A percentile compares a stretch with the other conserved stretches of the same genome.
phyloP scores from a whole-genome alignment of 768 basidiomycete species.

The Dendrothele bispora region DNA sequence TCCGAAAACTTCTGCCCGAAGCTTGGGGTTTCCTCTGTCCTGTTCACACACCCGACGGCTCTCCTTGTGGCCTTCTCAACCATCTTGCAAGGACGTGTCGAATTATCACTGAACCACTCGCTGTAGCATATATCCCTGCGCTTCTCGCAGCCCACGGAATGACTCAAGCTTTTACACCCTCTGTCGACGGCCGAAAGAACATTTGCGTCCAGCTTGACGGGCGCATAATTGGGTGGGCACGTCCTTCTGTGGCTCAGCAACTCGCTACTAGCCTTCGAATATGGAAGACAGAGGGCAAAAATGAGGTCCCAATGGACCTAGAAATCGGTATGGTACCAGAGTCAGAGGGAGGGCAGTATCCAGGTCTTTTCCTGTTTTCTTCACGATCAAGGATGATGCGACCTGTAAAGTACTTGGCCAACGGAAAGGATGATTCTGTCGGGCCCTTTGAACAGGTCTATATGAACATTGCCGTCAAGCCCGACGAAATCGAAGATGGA shows the following conservation, averaged over 20 bases:
- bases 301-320: constrained; percentile 86
- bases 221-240: constrained; percentile 91
- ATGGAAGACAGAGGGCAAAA: constrained; percentile 90
- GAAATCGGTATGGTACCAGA: constrained; percentile 92
- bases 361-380: constrained; percentile 91
- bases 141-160: constrained; percentile 89
- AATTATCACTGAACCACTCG: constrained; percentile 76
- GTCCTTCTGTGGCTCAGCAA: constrained; percentile 65
- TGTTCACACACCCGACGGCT: constrained; percentile 97
- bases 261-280: constrained; percentile 85
- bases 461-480: constrained; percentile 94
- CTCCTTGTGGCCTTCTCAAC: constrained; percentile 96
- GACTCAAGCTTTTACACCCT: constrained; percentile 83
- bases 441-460: constrained; percentile 99
- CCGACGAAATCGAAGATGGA: constrained; percentile 75
- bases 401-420: constrained; percentile 88
- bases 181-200: constrained; percentile 79
- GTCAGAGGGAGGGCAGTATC: constrained; percentile 93
- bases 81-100: constrained; percentile 94
- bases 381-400: constrained; percentile 94
- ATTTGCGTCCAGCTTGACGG: constrained; percentile 95
- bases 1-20: constrained; percentile 94
- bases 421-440: constrained; percentile 84
- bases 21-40: constrained; percentile 99
- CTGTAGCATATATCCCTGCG: constrained; percentile 75